Percentiles rank a stretch among this genome's conserved stretches.
These are phyloP conservation scores for Allomyces macrogynus DNA, from an alignment of 192 early-diverging fungal species.

Conservation along the genomic window DNA sequence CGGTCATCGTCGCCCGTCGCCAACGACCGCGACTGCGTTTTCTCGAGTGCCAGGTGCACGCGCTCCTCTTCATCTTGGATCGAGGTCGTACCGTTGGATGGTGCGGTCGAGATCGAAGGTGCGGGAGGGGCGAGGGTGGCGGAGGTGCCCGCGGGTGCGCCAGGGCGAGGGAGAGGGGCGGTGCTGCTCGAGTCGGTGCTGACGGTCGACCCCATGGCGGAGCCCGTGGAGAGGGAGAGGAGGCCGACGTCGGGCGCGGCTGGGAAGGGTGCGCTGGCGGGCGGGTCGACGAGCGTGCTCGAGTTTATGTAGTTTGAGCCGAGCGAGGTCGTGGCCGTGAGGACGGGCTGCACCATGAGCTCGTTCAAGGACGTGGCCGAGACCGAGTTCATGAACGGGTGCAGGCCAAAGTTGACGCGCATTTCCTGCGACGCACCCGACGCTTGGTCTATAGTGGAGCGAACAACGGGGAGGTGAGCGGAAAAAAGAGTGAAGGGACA, in stretches of 20 bases:
- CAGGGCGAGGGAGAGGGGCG: too few species aligned
- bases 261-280: neutral
- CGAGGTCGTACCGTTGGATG: too few species aligned
- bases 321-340: too few species aligned
- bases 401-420: constrained; percentile 1
- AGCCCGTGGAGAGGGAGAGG: too few species aligned
- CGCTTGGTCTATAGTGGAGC: too few species aligned
- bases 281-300: too few species aligned
- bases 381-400: neutral
- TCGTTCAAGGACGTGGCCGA: neutral
- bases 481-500: too few species aligned
- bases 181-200: too few species aligned
- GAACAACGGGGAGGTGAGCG: too few species aligned
- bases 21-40: neutral
- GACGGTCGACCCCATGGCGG: too few species aligned
- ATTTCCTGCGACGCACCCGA: too few species aligned
- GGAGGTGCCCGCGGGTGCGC: neutral
- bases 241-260: neutral
- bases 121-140: neutral
- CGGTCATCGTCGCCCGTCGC: neutral
- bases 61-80: neutral
- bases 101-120: neutral
- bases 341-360: neutral
- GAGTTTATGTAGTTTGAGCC: too few species aligned
- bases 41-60: constrained; percentile 1